These are phyloP conservation scores for Lithospermum erythrorhizon DNA, from an alignment of 257 asterid genomes.

Conservation along the genomic window DNA sequence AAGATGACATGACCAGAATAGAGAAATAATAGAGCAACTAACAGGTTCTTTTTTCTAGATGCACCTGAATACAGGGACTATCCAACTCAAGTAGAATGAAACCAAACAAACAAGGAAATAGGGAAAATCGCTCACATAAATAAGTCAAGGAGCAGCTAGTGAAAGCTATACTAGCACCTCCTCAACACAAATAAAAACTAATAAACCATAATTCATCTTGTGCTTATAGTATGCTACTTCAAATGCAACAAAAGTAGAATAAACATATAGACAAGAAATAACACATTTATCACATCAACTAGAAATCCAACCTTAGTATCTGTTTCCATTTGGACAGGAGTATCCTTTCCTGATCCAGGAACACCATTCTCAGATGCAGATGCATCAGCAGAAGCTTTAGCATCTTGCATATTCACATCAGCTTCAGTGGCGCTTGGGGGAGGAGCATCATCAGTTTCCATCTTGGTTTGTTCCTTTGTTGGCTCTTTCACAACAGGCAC, in stretches of 20 bases:
- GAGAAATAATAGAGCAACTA: background rate
- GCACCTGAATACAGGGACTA: too few relatives aligned
- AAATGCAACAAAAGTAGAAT: background rate
- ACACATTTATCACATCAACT: background rate
- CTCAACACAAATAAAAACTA: background rate
- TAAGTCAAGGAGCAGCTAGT: background rate
- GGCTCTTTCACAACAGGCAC: conserved; percentile 54
- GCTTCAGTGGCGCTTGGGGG: conserved; percentile 24
- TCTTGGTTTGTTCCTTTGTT: conserved; percentile 44
- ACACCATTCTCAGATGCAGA: conserved; percentile 61
- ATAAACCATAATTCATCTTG: background rate
- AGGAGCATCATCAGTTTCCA: conserved; percentile 69
- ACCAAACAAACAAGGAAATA: too few relatives aligned
- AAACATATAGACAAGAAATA: background rate
- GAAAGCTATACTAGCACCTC: background rate
- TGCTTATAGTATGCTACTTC: background rate
- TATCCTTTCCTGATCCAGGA: conserved; percentile 46
- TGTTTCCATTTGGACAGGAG: conserved; percentile 67
- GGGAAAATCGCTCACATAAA: too few relatives aligned
- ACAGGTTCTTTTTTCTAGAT: too few relatives aligned
- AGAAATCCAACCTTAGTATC: conserved; percentile 47
- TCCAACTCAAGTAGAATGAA: too few relatives aligned
- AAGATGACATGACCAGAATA: too few relatives aligned
- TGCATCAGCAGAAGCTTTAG: conserved; percentile 29
- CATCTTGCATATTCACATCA: conserved; percentile 65